Evolutionary conservation across 164 flowering plant species (phyloP), one percentile per base, ranked within the genome.

Genomic region (Chimonanthus praecox): DNA sequence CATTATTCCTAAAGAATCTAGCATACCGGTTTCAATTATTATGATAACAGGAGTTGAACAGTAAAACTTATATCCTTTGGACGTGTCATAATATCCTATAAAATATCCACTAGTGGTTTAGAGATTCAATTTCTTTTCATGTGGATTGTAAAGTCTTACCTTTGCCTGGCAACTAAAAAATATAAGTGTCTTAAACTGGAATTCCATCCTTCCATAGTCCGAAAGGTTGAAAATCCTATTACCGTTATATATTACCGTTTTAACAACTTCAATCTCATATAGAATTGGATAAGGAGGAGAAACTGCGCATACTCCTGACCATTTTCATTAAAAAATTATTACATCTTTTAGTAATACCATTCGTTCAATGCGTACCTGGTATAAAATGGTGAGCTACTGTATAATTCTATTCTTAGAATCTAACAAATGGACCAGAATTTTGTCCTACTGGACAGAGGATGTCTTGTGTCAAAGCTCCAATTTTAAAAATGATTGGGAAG

Each of bases 51-150:
- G 3, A 0, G n/a, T 6, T 13, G 3, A 20, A 69, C n/a, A 70
- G 7, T 70, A 70, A 51, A 70, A 70, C n/a, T 7, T 51, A 10
- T 18, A 70, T 43, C 72, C 64, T 33, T 70, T 70, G n/a, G 72
- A 70, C 10, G 4, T 49, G 0, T 49, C 43, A 1, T 1, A 46
- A 21, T 70, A 70, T 47, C 72, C 72, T 47, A 51, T 70, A 58
- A 54, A 70, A 13, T 15, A 70, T 9, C 63, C 43, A 18, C 63
- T 50, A 7, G 16, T 10, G 5, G 63, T 70, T 58, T 54, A 50
- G 7, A 11, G 47, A 44, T 51, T n/a, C 2, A 50, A 51, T n/a
- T 69, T 69, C 18, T 20, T 69, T 69, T 47, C 58, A 18, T 16
- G 10, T 49, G 71, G 71, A 13, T 16, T 48, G 45, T 47, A 69